These are phyloP conservation scores for Schizochytrium sp. DNA, from an alignment of 108 stramenopile species.

Conservation along the genomic window DNA sequence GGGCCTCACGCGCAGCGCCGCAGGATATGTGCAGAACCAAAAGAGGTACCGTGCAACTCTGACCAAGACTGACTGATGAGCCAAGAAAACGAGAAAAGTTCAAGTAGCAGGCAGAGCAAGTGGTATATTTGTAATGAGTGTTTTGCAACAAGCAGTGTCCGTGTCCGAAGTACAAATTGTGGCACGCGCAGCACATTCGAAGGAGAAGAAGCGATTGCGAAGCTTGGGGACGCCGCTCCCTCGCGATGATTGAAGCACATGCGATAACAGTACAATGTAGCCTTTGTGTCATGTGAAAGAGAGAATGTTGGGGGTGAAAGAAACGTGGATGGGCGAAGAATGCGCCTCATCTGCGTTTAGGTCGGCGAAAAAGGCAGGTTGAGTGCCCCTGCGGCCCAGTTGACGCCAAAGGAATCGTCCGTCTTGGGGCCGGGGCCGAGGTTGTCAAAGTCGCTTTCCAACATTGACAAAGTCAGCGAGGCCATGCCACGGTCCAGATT, in stretches of 20 bases:
- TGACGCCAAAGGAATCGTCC: neutral
- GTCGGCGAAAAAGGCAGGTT: neutral
- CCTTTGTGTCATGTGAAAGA: no score
- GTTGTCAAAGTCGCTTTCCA: neutral
- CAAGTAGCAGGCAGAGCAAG: no score
- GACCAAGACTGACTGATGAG: neutral
- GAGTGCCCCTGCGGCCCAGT: neutral
- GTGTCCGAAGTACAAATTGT: no score
- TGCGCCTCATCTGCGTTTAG: neutral
- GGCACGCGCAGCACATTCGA: no score
- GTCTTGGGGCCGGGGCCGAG: neutral
- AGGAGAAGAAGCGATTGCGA: no score
- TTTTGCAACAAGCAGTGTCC: no score
- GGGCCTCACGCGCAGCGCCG: conserved; percentile 28
- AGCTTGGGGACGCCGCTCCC: no score
- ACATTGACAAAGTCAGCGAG: neutral
- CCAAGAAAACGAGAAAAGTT: no score
- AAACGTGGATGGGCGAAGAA: neutral
- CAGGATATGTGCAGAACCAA: conserved; percentile 37
- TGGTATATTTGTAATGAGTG: no score
- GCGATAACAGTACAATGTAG: no score
- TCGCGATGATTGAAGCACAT: no score
- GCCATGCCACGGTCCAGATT: neutral
- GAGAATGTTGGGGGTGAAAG: no score
- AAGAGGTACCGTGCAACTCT: neutral